A percentile compares a stretch with the other conserved stretches of the same genome.
phyloP scores from a whole-genome alignment of 2,329 filamentous ascomycete genomes.

The Pseudogymnoascus sp. region DNA sequence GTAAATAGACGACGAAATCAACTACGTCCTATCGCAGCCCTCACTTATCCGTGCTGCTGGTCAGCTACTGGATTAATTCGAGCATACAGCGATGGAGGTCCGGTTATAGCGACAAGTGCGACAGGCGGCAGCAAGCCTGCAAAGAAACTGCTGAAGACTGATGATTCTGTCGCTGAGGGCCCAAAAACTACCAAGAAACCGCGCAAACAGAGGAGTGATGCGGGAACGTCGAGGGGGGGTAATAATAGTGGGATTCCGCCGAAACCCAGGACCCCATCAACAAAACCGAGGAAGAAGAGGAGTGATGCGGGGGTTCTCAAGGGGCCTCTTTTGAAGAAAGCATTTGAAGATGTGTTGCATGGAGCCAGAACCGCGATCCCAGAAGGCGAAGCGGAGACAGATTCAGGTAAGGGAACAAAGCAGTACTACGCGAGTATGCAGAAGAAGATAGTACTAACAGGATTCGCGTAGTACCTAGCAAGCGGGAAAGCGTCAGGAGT shows the following conservation, averaged over 20 bases:
- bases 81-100: conserved; percentile 5
- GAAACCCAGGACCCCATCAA: background rate
- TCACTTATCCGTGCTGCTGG: background rate
- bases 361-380: background rate
- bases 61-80: background rate
- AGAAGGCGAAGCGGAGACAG: background rate
- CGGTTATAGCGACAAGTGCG: background rate
- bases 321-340: background rate
- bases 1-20: background rate
- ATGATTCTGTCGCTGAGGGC: background rate
- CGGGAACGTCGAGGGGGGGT: background rate
- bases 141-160: background rate
- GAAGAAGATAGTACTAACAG: background rate
- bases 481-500: background rate
- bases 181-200: background rate
- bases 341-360: background rate
- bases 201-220: background rate
- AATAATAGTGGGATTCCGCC: background rate
- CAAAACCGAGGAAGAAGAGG: background rate
- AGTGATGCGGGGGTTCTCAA: background rate
- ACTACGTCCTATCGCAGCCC: background rate
- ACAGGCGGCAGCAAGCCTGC: background rate
- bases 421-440: background rate
- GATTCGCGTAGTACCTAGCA: background rate
- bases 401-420: background rate